A percentile compares a stretch with the other conserved stretches of the same genome.
These are phyloP conservation scores for Herpetomonas samuelpessoai DNA, from an alignment of 208 protist species.

Conservation along the genomic window DNA sequence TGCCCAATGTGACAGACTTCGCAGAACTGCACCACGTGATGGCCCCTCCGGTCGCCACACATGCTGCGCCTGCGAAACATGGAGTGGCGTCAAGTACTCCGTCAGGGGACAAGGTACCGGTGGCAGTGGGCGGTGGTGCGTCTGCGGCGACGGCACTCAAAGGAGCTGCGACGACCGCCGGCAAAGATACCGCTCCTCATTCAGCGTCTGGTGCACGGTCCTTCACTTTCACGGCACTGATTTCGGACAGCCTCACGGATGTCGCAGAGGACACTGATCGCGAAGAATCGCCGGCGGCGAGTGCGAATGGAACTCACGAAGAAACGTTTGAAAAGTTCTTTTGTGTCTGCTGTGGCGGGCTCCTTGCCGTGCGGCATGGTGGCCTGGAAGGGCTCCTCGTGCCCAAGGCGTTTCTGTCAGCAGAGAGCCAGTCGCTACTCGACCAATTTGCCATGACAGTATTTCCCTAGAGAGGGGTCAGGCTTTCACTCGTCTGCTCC, in stretches of 20 bases:
- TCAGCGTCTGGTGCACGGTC: too few species aligned
- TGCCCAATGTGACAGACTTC: constrained; percentile 38
- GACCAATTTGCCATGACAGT: constrained; percentile 49
- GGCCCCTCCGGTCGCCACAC: background rate
- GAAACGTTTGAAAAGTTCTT: constrained; percentile 45
- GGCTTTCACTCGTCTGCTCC: too few species aligned
- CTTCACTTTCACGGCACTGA: too few species aligned
- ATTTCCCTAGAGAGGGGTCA: constrained; percentile 5
- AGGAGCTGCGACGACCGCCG: too few species aligned
- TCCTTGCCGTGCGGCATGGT: constrained; percentile 54
- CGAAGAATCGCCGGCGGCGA: too few species aligned
- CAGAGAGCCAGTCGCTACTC: constrained; percentile 42
- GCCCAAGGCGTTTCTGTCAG: constrained; percentile 41
- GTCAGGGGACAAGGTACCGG: too few species aligned
- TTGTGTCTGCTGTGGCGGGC: constrained; percentile 54
- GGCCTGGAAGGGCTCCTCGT: constrained; percentile 60
- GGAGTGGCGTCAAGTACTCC: background rate
- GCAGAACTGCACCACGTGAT: constrained; percentile 7
- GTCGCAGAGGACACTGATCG: too few species aligned
- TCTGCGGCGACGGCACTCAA: too few species aligned
- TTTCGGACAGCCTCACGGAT: too few species aligned
- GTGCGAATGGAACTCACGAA: too few species aligned
- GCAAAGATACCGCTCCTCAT: too few species aligned
- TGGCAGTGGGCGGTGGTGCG: too few species aligned
- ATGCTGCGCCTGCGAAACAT: background rate